Conservation (phyloP, 2,329 filamentous ascomycete genomes). For the Fusarium sp. region DNA sequence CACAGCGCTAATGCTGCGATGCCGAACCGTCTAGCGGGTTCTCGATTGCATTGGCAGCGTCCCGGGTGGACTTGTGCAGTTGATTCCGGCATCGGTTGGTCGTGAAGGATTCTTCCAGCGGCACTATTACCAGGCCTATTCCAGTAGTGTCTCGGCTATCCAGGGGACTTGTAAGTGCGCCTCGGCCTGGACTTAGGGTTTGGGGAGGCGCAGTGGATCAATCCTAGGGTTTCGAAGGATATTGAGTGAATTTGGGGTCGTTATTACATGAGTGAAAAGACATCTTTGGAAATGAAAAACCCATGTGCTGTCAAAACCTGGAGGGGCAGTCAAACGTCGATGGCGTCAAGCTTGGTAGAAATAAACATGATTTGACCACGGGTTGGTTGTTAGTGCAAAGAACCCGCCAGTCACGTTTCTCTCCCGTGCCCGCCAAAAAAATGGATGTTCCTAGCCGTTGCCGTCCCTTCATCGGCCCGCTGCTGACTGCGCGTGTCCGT, state of each 20-base stretch:
- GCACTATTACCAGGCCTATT: slow-evolving; percentile 34
- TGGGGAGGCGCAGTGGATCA: slow-evolving; percentile 30
- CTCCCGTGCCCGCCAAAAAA: slow-evolving; percentile 25
- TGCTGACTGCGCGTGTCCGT: slow-evolving; percentile 16
- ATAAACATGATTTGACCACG: slow-evolving; percentile 30
- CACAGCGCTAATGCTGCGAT: slow-evolving; percentile 32
- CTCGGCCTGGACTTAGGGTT: slow-evolving; percentile 36
- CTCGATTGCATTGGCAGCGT: slow-evolving; percentile 31
- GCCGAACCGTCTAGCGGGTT: slow-evolving; percentile 36
- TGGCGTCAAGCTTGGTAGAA: slow-evolving; percentile 9
- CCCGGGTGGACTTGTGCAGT: slow-evolving; percentile 32
- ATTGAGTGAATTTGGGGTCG: background rate
- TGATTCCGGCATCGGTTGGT: slow-evolving; percentile 35
- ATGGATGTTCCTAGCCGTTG: slow-evolving; percentile 11
- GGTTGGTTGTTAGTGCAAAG: slow-evolving; percentile 12
- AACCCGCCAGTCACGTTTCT: slow-evolving; percentile 25
- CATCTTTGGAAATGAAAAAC: background rate
- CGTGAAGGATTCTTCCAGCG: slow-evolving; percentile 26
- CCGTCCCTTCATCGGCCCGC: slow-evolving; percentile 27
- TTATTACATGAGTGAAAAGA: background rate
- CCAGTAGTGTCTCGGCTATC: slow-evolving; percentile 30
- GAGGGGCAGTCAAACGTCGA: slow-evolving; percentile 15
- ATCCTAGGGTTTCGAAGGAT: slow-evolving; percentile 28
- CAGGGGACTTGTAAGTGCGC: slow-evolving; percentile 20
- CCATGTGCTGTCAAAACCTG: background rate